Evolutionary conservation across 306 rosid genomes (phyloP), one percentile per base, ranked within the genome.

Genomic region (Adenanthera pavonina): DNA sequence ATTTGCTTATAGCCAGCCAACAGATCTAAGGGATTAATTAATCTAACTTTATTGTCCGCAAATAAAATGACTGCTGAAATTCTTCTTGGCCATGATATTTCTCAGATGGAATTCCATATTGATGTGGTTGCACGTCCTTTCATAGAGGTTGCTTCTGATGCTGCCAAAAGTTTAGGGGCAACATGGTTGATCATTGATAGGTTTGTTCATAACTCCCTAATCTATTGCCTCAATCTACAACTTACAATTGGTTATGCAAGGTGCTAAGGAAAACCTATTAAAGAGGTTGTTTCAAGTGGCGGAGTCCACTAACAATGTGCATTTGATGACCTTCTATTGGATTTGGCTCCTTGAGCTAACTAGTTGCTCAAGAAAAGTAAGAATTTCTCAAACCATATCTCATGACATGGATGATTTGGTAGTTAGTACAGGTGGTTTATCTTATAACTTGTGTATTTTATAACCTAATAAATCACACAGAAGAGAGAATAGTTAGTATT

Each of bases 181-280:
- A 92, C 95, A 57, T 87, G 89, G 90, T 84, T 92, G 78, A 84
- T 94, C 74, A 86, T 94, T 76, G 91, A 89, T 69, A 92, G 91
- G 98, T 94, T 16, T 62, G 85, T 82, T 82, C 51, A 43, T 69
- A 71, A 70, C 51, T 65, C 43, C 41, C 65, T 49, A 44, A 76
- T 2, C 8, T 2, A 69, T 69, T 43, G 8, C 38, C 71, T 35
- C 62, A 52, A 13, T 71, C 43, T 40, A 19, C 7, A 49, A 81
- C 48, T 41, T 38, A 38, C 41, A 2, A 38, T 38, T 38, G 2
- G 41, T 38, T 38, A 38, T 4, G 41, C 41, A 38, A 38, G 3
- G 3, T 38, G 41, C 41, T 4, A 38, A 38, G 41, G 41, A 2
- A 38, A 38, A 38, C 2, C 2, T 38, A 38, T 38, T 4, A 38